Evolutionary conservation across 1,139 yeast genomes (phyloP).

Genomic region (Taphrina flavorubra): DNA sequence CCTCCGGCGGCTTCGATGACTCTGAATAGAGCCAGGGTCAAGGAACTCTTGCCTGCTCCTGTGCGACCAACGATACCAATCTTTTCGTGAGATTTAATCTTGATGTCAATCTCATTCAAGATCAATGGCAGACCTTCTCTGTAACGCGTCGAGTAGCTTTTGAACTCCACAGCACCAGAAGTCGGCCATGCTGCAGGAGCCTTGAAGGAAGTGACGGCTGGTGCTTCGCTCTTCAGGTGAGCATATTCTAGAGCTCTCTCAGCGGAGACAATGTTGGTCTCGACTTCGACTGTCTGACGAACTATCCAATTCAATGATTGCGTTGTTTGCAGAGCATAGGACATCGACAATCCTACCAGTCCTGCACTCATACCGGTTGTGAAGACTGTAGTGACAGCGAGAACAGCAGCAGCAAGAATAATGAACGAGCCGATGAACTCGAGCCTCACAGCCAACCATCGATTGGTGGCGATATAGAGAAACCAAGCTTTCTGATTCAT

Average conservation of each 20-base stretch:
- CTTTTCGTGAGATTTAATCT: slow-evolving; percentile 66
- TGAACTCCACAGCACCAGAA: slow-evolving; percentile 62
- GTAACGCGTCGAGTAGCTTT: slow-evolving; percentile 68
- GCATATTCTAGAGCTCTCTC: slow-evolving; percentile 78
- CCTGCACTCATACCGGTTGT: slow-evolving; percentile 62
- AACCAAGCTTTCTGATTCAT: slow-evolving; percentile 66
- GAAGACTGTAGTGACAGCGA: slow-evolving; percentile 62
- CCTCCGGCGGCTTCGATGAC: slow-evolving; percentile 71
- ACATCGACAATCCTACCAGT: slow-evolving; percentile 74
- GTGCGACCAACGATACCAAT: slow-evolving; percentile 83
- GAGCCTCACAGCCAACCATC: slow-evolving; percentile 76
- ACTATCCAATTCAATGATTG: slow-evolving; percentile 66
- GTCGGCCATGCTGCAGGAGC: slow-evolving; percentile 67
- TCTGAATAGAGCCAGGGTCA: slow-evolving; percentile 74
- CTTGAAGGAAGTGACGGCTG: slow-evolving; percentile 49
- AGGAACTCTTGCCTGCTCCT: slow-evolving; percentile 82
- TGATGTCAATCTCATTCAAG: slow-evolving; percentile 60
- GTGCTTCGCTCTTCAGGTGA: slow-evolving; percentile 66
- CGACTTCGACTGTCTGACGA: slow-evolving; percentile 71
- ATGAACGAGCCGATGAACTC: slow-evolving; percentile 72
- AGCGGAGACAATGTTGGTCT: slow-evolving; percentile 74
- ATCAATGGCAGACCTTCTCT: slow-evolving; percentile 63
- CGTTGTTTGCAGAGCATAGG: slow-evolving; percentile 71
- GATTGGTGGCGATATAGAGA: slow-evolving; percentile 62
- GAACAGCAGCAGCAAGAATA: slow-evolving; percentile 63